Conservation (phyloP, 2,329 filamentous ascomycete genomes). For the Thielaviopsis populi region DNA sequence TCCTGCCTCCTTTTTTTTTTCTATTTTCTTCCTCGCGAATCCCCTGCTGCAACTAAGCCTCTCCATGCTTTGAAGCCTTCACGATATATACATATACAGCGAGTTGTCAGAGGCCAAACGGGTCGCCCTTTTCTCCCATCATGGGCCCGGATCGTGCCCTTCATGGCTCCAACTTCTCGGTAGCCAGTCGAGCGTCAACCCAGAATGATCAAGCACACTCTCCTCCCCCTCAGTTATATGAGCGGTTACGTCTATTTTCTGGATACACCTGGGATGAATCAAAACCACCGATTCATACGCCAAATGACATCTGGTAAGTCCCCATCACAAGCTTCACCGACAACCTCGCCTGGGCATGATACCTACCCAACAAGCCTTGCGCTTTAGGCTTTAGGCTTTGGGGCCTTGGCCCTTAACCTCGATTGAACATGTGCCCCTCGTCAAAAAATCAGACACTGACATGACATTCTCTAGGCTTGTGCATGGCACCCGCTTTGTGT, state of each 20-base stretch:
- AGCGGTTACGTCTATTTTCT: constrained; percentile 56
- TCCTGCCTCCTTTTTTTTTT: not conserved
- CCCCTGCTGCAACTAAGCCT: not conserved
- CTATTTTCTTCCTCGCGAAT: not conserved
- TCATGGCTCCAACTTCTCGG: constrained; percentile 12
- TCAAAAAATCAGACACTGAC: not conserved
- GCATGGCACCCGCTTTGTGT: constrained; percentile 42
- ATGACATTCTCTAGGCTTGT: constrained; percentile 38
- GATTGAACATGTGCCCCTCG: not conserved
- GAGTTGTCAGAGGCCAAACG: not conserved
- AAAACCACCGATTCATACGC: constrained; percentile 42
- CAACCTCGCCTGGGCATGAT: not conserved
- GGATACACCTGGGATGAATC: constrained; percentile 66
- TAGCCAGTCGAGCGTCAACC: not conserved
- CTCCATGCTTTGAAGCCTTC: not conserved
- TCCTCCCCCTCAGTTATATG: constrained; percentile 53
- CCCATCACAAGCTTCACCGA: not conserved
- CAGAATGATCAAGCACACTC: constrained; percentile 10
- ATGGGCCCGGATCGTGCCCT: constrained; percentile 15
- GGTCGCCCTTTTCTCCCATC: not conserved
- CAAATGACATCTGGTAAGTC: constrained; percentile 76
- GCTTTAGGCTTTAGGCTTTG: not conserved
- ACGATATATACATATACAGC: not conserved
- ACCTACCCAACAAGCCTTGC: too few relatives aligned
- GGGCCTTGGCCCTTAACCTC: not conserved